A percentile compares a stretch with the other conserved stretches of the same genome.
phyloP scores from a whole-genome alignment of 1,139 yeast genomes.

The Kluyveromyces marxianus region DNA sequence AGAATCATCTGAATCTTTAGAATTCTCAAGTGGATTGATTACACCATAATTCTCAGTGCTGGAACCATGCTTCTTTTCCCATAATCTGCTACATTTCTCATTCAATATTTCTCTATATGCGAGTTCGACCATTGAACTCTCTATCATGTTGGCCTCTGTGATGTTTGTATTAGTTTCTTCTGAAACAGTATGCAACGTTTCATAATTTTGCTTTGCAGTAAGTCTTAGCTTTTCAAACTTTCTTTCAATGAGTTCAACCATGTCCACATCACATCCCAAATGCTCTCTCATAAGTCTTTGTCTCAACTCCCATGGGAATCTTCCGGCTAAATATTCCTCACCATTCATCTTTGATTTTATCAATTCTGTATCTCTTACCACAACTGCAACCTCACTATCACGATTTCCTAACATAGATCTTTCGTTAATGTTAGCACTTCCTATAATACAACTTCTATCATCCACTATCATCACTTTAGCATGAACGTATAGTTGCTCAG shows the following conservation, averaged over 20 bases:
- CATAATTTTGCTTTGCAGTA: constrained; percentile 39
- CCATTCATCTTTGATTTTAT: constrained; percentile 77
- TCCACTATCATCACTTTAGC: constrained; percentile 92
- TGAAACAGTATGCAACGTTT: constrained; percentile 17
- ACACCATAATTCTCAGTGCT: constrained; percentile 12
- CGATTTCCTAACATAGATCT: constrained; percentile 89
- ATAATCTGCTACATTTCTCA: constrained; percentile 36
- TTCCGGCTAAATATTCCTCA: constrained; percentile 68
- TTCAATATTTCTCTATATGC: constrained; percentile 62
- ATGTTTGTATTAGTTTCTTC: neutral
- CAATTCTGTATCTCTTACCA: constrained; percentile 76
- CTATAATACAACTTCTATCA: constrained; percentile 87
- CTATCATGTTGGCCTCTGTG: constrained; percentile 18
- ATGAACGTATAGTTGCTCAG: constrained; percentile 90
- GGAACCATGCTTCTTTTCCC: constrained; percentile 32
- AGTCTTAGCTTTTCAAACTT: constrained; percentile 55
- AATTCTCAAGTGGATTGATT: neutral
- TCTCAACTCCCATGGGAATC: constrained; percentile 83
- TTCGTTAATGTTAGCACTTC: constrained; percentile 94
- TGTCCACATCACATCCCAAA: constrained; percentile 86
- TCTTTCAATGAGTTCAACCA: constrained; percentile 76
- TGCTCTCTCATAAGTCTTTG: constrained; percentile 95
- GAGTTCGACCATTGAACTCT: constrained; percentile 67
- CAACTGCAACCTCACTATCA: constrained; percentile 90
- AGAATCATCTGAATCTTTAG: constrained; percentile 2